Base-by-base conservation (phyloP, 192 early-diverging fungal species). In the Gigaspora rosea region DNA sequence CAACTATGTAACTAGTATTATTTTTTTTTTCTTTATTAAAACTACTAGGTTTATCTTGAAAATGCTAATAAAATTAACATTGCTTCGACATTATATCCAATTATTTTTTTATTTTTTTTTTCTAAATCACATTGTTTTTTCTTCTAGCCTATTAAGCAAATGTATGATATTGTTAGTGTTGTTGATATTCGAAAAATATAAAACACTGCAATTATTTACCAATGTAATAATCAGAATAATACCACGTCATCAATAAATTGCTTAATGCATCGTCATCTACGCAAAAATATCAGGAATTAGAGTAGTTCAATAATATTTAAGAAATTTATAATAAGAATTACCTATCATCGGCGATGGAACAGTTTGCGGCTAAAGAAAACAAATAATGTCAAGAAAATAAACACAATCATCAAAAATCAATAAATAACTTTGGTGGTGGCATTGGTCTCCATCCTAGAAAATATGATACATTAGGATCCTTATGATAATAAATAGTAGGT, bases 171-270 rank as follows among this genome's bases (percentile, higher is more conserved):
- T 2, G 7, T 41, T 41, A 41, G 41, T 41, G 7, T 41, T 41
- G 7, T 41, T 41, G 41, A 41, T 41, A 3, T 41, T 41, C 2
- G 41, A 41, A 41, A 41, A 41, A 41, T 7, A 41, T 27, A 41
- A 41, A 41, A 7, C 41, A 1, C 41, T n/a, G n/a, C 41, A 41
- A 6, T 41, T 41, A 36, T 54, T 68, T 15, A 79, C 91, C 92
- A 56, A 89, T 89, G 70, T 93, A 93, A 77, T 92, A 93, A 18
- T 91, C 92, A 18, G 88, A 85, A 73, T 85, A 92, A 77, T 92
- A 93, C 91, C 91, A 93, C 8, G 92, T 86, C 89, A 89, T 93
- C 70, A 88, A 88, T 78, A 92, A 81, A 76, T 89, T 87, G 15
- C 83, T 72, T 20, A 93, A 78, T 8, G 86, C 87, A 11, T 92